These are phyloP conservation scores for Coemansia sp. DNA, from an alignment of 192 early-diverging fungal genomes.

Conservation along the genomic window DNA sequence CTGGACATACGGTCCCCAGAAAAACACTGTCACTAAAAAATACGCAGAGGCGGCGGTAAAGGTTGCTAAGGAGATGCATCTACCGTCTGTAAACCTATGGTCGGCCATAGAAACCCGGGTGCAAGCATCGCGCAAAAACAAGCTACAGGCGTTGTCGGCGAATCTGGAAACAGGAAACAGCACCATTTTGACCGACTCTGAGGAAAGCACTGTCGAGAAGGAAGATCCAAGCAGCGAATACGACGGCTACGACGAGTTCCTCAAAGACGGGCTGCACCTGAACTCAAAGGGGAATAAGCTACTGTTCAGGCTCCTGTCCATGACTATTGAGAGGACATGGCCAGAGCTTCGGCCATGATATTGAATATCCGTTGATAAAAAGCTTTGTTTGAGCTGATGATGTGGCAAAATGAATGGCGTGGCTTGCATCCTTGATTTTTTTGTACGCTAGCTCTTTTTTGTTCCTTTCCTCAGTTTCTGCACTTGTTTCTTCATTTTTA, in stretches of 20 bases:
- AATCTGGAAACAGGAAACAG: neutral
- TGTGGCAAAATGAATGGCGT: too few species aligned
- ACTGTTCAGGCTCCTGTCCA: constrained; percentile 19
- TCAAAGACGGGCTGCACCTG: constrained; percentile 63
- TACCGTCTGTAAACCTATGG: constrained; percentile 39
- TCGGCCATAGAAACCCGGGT: constrained; percentile 26
- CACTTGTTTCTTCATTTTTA: neutral
- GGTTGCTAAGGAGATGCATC: constrained; percentile 43
- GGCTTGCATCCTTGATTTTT: neutral
- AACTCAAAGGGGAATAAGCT: constrained; percentile 56
- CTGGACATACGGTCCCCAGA: constrained; percentile 10
- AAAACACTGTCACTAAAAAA: constrained; percentile 39
- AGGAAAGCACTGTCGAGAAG: neutral
- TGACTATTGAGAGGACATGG: constrained; percentile 11
- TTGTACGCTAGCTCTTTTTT: neutral
- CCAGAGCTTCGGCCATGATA: constrained; percentile 18
- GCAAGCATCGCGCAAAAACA: neutral
- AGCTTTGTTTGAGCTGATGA: neutral
- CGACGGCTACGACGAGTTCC: constrained; percentile 42
- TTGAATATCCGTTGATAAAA: neutral
- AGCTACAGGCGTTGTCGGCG: neutral
- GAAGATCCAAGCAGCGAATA: neutral
- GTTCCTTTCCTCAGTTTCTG: too few species aligned
- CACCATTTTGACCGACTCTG: neutral
- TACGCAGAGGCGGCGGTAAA: constrained; percentile 56